Conservation (phyloP, 768 basidiomycete genomes). For the Daedalea quercina region DNA sequence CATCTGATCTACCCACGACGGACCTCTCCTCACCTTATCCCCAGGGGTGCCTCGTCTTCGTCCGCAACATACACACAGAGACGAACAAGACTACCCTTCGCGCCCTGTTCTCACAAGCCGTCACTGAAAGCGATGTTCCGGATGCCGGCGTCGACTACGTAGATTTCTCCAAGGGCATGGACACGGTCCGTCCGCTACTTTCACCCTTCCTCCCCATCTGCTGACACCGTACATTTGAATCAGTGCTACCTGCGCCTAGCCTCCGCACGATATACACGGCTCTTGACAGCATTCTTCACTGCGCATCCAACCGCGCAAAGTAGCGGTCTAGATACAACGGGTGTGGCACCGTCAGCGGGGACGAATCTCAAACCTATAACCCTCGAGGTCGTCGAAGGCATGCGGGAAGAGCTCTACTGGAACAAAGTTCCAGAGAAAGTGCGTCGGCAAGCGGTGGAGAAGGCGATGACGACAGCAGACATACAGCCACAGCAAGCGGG, state of each 20-base stretch:
- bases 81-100: slow-evolving; percentile 82
- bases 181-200: slow-evolving; percentile 43
- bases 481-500: background rate
- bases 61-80: slow-evolving; percentile 61
- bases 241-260: slow-evolving; percentile 74
- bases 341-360: slow-evolving; percentile 18
- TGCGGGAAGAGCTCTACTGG: slow-evolving; percentile 71
- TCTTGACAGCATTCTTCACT: slow-evolving; percentile 40
- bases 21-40: slow-evolving; percentile 41
- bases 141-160: slow-evolving; percentile 60
- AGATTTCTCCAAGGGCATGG: slow-evolving; percentile 74
- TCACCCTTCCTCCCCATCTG: no score
- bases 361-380: slow-evolving; percentile 25
- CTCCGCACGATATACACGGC: slow-evolving; percentile 37
- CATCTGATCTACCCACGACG: background rate
- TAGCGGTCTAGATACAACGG: slow-evolving; percentile 49
- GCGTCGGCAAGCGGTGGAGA: slow-evolving; percentile 51
- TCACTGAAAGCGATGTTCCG: slow-evolving; percentile 16
- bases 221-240: background rate
- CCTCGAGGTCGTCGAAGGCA: slow-evolving; percentile 55
- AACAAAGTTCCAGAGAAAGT: slow-evolving; percentile 73
- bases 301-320: slow-evolving; percentile 32
- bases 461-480: slow-evolving; percentile 36
- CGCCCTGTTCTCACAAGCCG: slow-evolving; percentile 42
- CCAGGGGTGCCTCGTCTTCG: slow-evolving; percentile 59